Base-by-base conservation (phyloP, 2,329 filamentous ascomycete species). In the Fusarium sp. region DNA sequence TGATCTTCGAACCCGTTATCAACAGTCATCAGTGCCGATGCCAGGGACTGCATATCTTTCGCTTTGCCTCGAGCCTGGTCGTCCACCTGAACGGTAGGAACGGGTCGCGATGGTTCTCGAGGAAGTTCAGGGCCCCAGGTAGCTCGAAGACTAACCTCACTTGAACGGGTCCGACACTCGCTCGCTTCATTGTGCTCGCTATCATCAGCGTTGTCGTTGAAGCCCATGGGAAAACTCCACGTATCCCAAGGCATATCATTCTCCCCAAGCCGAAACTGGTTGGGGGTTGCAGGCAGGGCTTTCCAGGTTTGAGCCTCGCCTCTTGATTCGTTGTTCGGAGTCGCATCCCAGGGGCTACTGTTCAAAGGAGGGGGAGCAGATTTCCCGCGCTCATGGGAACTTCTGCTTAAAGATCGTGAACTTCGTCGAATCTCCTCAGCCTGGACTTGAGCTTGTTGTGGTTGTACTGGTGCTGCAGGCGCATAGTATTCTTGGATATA, bases 1-100 rank as follows among this genome's bases (percentile, higher is more conserved):
- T 85, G 82, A 59, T 81, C 80, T 73, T 85, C 83, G 62, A 85
- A 85, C 3, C 83, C 83, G 64, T 85, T 85, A 66, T 85, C 83
- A 4, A 85, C 80, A 3, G 83, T 85, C 75, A 85, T 79, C 77
- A 85, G 79, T 34, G 83, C 83, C 5, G 79, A 78, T 9, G 81
- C 83, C 5, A 85, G 73, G 0, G 80, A 77, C 51, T 81, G 81
- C 4, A 85, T 78, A 40, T 84, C 80, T 22, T 61, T 62, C 7
- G 69, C 62, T 26, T 64, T 67, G 6, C 64, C 63, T 35, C 53
- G 52, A 3, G 68, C 64, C 11, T 56, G 61, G 1, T 77, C 75
- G 38, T 81, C 79, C n/a, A 68, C 61, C 36, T 46, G 41, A 12
- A 31, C 26, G 28, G 50, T 22, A 11, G 40, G 55, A 22, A 12